phyloP scores from a whole-genome alignment of 2,329 filamentous ascomycete species.

The Colletotrichum musicola region DNA sequence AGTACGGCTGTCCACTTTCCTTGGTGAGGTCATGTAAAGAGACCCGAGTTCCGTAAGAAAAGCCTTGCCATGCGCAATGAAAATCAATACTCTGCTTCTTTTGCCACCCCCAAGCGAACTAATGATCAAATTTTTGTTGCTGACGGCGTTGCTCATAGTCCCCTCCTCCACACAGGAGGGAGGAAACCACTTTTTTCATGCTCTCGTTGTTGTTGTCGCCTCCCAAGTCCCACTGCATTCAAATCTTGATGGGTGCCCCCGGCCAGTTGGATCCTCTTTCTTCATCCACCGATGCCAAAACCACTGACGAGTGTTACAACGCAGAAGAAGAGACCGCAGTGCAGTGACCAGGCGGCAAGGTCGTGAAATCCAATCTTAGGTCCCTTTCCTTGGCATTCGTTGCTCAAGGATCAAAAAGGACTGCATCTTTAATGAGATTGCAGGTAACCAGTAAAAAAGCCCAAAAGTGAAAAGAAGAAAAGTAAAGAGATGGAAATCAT shows the following conservation, averaged over 20 bases:
- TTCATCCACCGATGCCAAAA: neutral
- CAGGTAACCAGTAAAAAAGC: neutral
- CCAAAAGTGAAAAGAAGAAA: neutral
- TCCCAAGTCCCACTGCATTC: too few relatives aligned
- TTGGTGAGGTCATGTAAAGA: slow-evolving; percentile 7
- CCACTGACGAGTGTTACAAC: neutral
- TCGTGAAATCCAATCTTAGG: neutral
- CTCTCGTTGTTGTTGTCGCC: too few relatives aligned
- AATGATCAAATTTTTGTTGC: too few relatives aligned
- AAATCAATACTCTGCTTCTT: too few relatives aligned
- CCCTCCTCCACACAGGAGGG: too few relatives aligned
- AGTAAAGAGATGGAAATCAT: neutral
- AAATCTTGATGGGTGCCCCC: too few relatives aligned
- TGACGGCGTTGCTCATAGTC: too few relatives aligned
- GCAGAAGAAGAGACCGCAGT: neutral
- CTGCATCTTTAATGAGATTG: neutral
- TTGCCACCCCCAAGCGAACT: too few relatives aligned
- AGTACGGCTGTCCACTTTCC: slow-evolving; percentile 31
- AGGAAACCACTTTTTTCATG: too few relatives aligned
- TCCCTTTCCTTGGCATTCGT: neutral
- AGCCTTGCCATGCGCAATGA: neutral
- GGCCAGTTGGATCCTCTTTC: too few relatives aligned
- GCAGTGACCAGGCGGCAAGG: neutral
- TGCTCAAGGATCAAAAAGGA: neutral
- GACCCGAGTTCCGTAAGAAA: slow-evolving; percentile 20